Base-by-base conservation (phyloP, 176 grass and related monocot species). In the Phyllostachys edulis region DNA sequence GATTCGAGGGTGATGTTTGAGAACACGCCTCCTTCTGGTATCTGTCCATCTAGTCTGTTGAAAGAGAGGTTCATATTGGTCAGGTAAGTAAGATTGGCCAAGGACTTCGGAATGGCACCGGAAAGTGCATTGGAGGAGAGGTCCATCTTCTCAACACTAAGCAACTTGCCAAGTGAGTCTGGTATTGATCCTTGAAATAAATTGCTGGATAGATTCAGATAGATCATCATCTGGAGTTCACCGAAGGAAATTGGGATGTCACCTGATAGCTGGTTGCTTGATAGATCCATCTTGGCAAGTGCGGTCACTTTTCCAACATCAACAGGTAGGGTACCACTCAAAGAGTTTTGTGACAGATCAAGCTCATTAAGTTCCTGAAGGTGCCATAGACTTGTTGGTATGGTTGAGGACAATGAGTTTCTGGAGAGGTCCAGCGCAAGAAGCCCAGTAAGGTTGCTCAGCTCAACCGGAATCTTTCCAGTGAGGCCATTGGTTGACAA, bases 381-480 rank as follows among this genome's bases (percentile, higher is more conserved):
- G 20, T 14, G 24, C 78, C 78, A 90, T 5, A 90, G 6, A 47
- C 36, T 71, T 34, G 13, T 56, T 41, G 84, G 88, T 82, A 90
- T 86, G 40, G 6, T 45, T 72, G 84, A 90, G n/a, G 83, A 78
- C 24, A 90, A 16, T n/a, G 73, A 78, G 49, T 90, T 90, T 36
- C 63, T 54, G 59, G 84, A 76, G 21, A 91, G 76, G 54, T 88
- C 82, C 45, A 91, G 59, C 34, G 1, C 63, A 36, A 81, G 20
- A 63, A 91, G 63, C 37, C 18, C n/a, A 0, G 44, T 84, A 46
- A 64, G 45, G 27, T 85, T 84, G 76, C 60, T 80, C 55, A 88
- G 56, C 47, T 61, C 77, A 69, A 87, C 47, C 0, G 81, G 89
- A 6, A 91, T 88, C 45, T 65, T 71, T 56, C 89, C 89, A 76